Evolutionary conservation across 2,329 filamentous ascomycete species (phyloP).

Genomic region (Zopfia rhizophila): DNA sequence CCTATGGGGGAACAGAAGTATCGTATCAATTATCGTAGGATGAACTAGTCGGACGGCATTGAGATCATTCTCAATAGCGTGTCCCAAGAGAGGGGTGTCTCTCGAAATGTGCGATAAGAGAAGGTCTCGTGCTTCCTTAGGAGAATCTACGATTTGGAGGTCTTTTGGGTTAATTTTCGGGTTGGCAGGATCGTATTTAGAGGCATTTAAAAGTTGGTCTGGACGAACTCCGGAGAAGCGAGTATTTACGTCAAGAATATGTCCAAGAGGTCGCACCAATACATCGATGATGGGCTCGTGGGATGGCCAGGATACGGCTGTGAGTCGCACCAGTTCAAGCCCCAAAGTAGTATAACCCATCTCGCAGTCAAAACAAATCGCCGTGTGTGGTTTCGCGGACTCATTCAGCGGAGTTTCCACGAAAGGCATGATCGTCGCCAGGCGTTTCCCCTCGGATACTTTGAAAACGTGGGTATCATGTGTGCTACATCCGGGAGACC

Average conservation of each 20-base stretch:
- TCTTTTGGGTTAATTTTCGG: conserved; percentile 36
- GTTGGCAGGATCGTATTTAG: conserved; percentile 41
- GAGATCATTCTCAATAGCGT: conserved; percentile 95
- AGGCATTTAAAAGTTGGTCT: conserved; percentile 77
- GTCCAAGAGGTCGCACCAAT: conserved; percentile 83
- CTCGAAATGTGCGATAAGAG: conserved; percentile 81
- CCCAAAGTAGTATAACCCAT: conserved; percentile 95
- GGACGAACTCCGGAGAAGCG: conserved; percentile 88
- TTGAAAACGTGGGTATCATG: conserved; percentile 87
- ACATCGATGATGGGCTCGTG: conserved; percentile 82
- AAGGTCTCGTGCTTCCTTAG: conserved; percentile 76
- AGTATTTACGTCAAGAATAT: conserved; percentile 90
- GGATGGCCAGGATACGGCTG: conserved; percentile 86
- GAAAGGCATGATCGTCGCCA: conserved; percentile 84
- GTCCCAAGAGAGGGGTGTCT: conserved; percentile 85
- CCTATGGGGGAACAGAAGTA: conserved; percentile 82
- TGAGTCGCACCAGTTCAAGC: conserved; percentile 88
- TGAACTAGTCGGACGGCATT: conserved; percentile 88
- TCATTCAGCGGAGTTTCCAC: conserved; percentile 77
- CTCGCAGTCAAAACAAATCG: conserved; percentile 92
- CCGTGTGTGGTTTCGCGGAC: conserved; percentile 56
- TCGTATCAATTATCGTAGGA: conserved; percentile 84
- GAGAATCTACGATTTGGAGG: conserved; percentile 80
- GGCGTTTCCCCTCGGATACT: conserved; percentile 75
- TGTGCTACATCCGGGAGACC: conserved; percentile 80